These are phyloP conservation scores for Nicotiana tomentosiformis DNA, from an alignment of 257 asterid species.

Conservation along the genomic window DNA sequence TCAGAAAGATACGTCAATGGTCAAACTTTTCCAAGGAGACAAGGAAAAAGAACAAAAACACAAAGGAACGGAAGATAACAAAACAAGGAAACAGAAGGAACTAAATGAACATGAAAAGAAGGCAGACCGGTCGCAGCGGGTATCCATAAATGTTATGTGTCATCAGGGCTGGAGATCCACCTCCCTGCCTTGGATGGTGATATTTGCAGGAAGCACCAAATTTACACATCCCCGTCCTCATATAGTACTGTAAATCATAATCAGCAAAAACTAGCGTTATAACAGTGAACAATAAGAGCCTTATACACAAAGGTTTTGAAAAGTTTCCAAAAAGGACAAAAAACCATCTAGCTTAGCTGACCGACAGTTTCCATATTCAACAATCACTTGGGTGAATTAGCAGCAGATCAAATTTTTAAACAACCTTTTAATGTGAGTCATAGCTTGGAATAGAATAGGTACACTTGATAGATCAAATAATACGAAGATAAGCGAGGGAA, in stretches of 20 bases:
- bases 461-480: not conserved
- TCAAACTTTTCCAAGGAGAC: not conserved
- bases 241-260: slow-evolving; percentile 52
- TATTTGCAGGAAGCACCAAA: slow-evolving; percentile 78
- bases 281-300: not conserved
- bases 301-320: not conserved
- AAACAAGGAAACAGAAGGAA: not conserved
- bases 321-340: not conserved
- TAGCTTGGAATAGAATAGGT: not conserved
- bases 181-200: slow-evolving; percentile 69
- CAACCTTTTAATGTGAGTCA: not conserved
- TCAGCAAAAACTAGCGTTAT: not conserved
- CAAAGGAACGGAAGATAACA: not conserved
- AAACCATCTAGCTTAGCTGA: not conserved
- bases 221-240: slow-evolving; percentile 68
- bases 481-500: not conserved
- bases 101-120: not conserved
- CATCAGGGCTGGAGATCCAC: slow-evolving; percentile 42
- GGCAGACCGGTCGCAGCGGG: slow-evolving; percentile 21
- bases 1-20: slow-evolving; percentile 6
- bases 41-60: not conserved
- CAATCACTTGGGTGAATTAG: not conserved
- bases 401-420: not conserved
- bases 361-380: not conserved
- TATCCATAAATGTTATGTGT: slow-evolving; percentile 19